phyloP scores from a whole-genome alignment of 2,329 filamentous ascomycete genomes.

The Nigrospora sphaerica region DNA sequence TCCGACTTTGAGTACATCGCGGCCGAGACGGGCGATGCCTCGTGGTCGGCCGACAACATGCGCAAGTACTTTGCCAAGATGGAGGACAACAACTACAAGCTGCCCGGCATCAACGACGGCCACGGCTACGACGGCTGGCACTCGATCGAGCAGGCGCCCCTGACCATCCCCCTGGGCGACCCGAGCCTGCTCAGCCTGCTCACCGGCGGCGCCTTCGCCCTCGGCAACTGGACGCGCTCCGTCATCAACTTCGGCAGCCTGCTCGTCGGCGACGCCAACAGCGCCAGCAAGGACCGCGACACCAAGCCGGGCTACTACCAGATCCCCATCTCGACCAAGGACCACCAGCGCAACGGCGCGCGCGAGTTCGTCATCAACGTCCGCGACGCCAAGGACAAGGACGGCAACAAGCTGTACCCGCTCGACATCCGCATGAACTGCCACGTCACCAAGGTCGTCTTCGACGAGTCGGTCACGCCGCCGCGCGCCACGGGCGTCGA shows the following conservation, averaged over 20 bases:
- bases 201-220: slow-evolving; percentile 42
- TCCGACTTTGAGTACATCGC: slow-evolving; percentile 48
- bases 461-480: slow-evolving; percentile 26
- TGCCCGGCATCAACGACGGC: slow-evolving; percentile 49
- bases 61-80: slow-evolving; percentile 45
- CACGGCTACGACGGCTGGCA: slow-evolving; percentile 56
- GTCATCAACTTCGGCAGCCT: slow-evolving; percentile 29
- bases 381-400: slow-evolving; percentile 36
- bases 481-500: slow-evolving; percentile 41
- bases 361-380: slow-evolving; percentile 47
- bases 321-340: slow-evolving; percentile 47
- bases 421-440: slow-evolving; percentile 46
- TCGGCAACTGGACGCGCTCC: slow-evolving; percentile 30
- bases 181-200: slow-evolving; percentile 45
- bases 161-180: slow-evolving; percentile 44
- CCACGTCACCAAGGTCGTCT: slow-evolving; percentile 36
- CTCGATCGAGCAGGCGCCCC: slow-evolving; percentile 38
- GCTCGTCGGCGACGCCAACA: slow-evolving; percentile 44
- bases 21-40: slow-evolving; percentile 44
- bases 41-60: slow-evolving; percentile 51
- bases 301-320: slow-evolving; percentile 43
- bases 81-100: slow-evolving; percentile 46
- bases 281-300: slow-evolving; percentile 36
- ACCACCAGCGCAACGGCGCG: slow-evolving; percentile 44
- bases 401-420: slow-evolving; percentile 46